Percentiles rank a stretch among this genome's conserved stretches.
Evolutionary conservation across 176 grass and related monocot genomes (phyloP).

Genomic region (Triticum timopheevii): DNA sequence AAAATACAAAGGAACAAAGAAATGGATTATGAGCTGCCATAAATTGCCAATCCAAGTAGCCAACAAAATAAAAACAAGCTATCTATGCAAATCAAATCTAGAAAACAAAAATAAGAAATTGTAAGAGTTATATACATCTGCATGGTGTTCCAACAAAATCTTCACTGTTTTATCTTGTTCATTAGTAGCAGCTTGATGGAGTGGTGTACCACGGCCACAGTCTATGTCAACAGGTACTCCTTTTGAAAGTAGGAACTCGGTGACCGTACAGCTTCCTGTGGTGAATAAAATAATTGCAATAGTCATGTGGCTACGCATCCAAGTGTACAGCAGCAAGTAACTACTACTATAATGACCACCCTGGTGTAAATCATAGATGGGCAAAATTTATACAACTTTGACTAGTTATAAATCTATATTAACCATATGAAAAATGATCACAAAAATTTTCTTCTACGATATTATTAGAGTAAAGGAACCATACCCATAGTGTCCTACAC

Average conservation of each 20-base stretch:
- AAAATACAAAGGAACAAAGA: not conserved
- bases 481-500: not conserved
- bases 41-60: too few relatives aligned
- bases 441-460: not conserved
- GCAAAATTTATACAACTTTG: not conserved
- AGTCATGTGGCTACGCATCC: not conserved
- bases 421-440: not conserved
- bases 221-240: slow-evolving; percentile 30
- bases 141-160: slow-evolving; percentile 39
- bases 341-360: not conserved
- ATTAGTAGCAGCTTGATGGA: not conserved
- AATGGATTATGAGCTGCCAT: too few relatives aligned
- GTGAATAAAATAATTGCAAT: not conserved
- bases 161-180: slow-evolving; percentile 35
- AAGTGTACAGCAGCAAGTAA: not conserved
- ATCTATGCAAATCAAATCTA: not conserved
- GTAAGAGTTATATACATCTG: slow-evolving; percentile 13
- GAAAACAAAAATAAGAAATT: slow-evolving; percentile 11
- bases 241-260: slow-evolving; percentile 20
- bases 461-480: too few relatives aligned
- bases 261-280: slow-evolving; percentile 25
- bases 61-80: not conserved
- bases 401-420: too few relatives aligned
- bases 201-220: slow-evolving; percentile 28
- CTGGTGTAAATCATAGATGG: not conserved